Evolutionary conservation across 257 asterid species (phyloP), one percentile per base, ranked within the genome.

Genomic region (Solanum verrucosum): DNA sequence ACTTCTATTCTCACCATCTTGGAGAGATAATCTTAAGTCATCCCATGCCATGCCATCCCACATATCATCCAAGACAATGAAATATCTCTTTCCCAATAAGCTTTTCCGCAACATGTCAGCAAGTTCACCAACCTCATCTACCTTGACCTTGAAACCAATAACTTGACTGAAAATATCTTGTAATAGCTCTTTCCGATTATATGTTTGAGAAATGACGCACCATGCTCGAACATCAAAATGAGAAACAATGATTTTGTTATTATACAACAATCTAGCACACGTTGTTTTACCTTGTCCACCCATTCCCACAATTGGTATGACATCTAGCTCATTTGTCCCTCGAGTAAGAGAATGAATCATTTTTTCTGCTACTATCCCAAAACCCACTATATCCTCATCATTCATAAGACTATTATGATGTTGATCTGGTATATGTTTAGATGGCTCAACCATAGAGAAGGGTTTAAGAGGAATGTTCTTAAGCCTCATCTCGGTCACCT

Each of bases 221-320:
- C 60, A 52, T 15, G 21, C 60, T 52, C 23, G 23, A 16, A 52
- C 60, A 52, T 52, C 60, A 52, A 52, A 52, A 52, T 52, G 9
- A 52, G 60, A 52, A 52, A 52, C 60, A 52, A 52, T 16, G 23
- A 18, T 52, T 16, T 52, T 21, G 18, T 52, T 52, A 15, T 52
- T 52, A 42, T 85, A 85, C 44, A 86, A 14, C 34, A 27, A 70
- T 20, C 60, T 70, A 34, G 83, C 46, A 9, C 44, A 35, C 29
- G 88, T 86, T 42, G 83, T 86, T 77, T 70, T 86, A 15, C 88
- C 88, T 38, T 67, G 79, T 5, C 88, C 83, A n/a, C 88, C 88
- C 70, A 86, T 70, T 1, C 88, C 88, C 20, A 86, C 70, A 23
- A 70, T 86, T 23, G 70, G 77, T 59, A 70, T 38, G 59, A 42